Evolutionary conservation across 306 rosid genomes (phyloP).

Genomic region (Quercus berberidifolia): DNA sequence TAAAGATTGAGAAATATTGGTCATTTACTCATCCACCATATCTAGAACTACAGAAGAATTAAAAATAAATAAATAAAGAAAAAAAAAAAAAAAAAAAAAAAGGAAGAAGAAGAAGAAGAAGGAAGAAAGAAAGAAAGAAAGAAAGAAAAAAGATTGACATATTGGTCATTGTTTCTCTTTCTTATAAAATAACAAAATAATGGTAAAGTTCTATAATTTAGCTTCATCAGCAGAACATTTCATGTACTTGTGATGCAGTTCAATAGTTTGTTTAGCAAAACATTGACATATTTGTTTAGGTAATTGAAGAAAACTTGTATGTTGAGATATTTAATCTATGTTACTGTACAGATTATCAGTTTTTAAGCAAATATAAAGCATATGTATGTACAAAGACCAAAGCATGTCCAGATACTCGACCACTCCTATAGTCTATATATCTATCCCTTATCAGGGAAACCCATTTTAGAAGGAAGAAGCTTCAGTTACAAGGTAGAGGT

Average conservation of each 20-base stretch:
- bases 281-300: not conserved
- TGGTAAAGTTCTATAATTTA: not conserved
- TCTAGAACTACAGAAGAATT: not conserved
- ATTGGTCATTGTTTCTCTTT: no score
- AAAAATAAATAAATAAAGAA: not conserved
- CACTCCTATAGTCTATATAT: not conserved
- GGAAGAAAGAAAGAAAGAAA: no score
- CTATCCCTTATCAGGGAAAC: not conserved
- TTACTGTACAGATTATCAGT: not conserved
- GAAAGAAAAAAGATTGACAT: no score
- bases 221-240: not conserved
- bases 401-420: not conserved
- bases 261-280: not conserved
- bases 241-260: not conserved
- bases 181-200: no score
- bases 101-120: no score
- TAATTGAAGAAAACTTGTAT: not conserved
- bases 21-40: conserved; percentile 5
- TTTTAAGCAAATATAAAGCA: not conserved
- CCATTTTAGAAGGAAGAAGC: not conserved
- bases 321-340: not conserved
- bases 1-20: conserved; percentile 15
- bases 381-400: not conserved
- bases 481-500: not conserved
- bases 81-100: no score